phyloP scores from a whole-genome alignment of 129 eudicot genomes.

The Centaurea solstitialis region DNA sequence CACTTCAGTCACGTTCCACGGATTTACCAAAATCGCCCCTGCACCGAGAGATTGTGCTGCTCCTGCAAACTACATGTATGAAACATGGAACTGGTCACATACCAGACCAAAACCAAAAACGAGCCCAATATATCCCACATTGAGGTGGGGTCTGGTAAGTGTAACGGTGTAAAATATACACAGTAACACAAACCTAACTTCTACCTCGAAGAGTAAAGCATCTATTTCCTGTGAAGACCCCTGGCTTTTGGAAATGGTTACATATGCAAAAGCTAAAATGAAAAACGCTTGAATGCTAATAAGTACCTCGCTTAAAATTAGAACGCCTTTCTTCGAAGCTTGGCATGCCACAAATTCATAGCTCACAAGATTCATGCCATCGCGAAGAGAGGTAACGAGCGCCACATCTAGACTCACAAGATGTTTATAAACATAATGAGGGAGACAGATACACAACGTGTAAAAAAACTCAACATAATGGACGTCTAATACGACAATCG shows the following conservation, averaged over 20 bases:
- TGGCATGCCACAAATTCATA: conserved; percentile 96
- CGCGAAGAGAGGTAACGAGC: conserved; percentile 81
- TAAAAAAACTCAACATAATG: neutral
- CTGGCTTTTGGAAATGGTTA: neutral
- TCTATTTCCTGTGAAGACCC: too few species aligned
- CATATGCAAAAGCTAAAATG: neutral
- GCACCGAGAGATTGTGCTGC: conserved; percentile 97
- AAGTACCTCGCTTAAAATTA: conserved; percentile 82
- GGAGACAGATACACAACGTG: neutral
- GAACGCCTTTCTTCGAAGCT: conserved; percentile 81
- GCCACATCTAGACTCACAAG: conserved; percentile 57
- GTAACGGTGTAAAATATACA: neutral
- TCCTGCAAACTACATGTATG: conserved; percentile 73
- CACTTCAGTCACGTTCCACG: conserved; percentile 79
- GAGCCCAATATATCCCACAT: neutral
- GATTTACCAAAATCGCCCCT: conserved; percentile 87
- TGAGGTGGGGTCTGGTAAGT: neutral
- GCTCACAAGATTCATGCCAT: conserved; percentile 96
- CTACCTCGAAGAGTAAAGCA: too few species aligned
- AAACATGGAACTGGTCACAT: neutral
- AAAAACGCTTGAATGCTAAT: neutral
- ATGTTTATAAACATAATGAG: neutral
- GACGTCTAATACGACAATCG: neutral
- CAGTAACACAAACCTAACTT: too few species aligned
- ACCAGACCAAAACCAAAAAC: neutral